phyloP scores from a whole-genome alignment of 768 basidiomycete genomes.

The Collybiopsis confluens region DNA sequence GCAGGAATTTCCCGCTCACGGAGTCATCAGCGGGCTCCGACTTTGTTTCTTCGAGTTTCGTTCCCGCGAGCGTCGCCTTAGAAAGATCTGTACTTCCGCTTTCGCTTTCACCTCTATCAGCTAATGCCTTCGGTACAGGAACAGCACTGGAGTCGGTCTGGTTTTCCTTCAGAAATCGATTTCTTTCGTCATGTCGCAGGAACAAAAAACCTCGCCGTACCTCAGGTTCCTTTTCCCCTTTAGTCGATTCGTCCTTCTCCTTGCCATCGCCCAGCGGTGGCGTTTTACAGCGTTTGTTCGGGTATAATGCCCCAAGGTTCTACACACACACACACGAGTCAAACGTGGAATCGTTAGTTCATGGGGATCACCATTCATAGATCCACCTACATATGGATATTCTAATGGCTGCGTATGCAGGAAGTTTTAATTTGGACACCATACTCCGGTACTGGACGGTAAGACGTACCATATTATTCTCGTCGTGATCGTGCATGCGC shows the following conservation, averaged over 20 bases:
- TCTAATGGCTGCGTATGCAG: background rate
- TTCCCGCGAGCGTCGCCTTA: too few relatives aligned
- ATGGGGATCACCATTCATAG: background rate
- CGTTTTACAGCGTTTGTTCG: constrained; percentile 35
- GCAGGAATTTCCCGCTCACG: too few relatives aligned
- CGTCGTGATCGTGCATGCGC: constrained; percentile 12
- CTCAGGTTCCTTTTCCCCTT: background rate
- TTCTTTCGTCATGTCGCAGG: background rate
- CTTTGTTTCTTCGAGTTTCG: too few relatives aligned
- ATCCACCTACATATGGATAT: constrained; percentile 6
- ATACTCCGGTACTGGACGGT: too few relatives aligned
- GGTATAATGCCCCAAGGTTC: constrained; percentile 9
- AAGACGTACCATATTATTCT: constrained; percentile 6
- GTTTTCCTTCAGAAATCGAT: too few relatives aligned
- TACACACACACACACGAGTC: background rate
- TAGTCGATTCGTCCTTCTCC: background rate
- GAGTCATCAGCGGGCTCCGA: too few relatives aligned
- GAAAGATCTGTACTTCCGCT: too few relatives aligned
- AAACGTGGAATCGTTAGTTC: background rate
- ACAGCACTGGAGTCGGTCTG: too few relatives aligned
- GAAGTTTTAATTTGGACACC: too few relatives aligned
- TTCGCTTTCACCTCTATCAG: too few relatives aligned
- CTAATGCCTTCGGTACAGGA: too few relatives aligned
- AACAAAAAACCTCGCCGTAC: background rate
- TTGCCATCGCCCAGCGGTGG: constrained; percentile 27